Percentiles rank a stretch among this genome's conserved stretches.
phyloP scores from a whole-genome alignment of 2,329 filamentous ascomycete genomes.

The Aspergillus thermomutatus region DNA sequence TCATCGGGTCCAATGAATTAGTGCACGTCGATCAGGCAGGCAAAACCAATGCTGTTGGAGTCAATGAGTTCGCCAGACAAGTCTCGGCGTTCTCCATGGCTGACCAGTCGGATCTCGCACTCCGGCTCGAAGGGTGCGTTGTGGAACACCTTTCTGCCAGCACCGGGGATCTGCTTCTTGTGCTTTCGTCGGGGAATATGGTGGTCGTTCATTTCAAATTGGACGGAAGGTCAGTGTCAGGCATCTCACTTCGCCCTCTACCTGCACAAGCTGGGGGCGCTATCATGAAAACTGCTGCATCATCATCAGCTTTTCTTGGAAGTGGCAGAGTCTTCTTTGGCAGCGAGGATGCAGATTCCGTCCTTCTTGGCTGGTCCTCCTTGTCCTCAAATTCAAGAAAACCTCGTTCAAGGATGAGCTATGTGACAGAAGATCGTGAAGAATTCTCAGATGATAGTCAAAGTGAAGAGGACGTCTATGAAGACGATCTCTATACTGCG shows the following conservation, averaged over 20 bases:
- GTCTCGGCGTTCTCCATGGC: slow-evolving; percentile 78
- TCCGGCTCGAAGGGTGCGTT: slow-evolving; percentile 77
- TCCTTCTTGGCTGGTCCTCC: slow-evolving; percentile 75
- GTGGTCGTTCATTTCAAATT: slow-evolving; percentile 77
- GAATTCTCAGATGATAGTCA: slow-evolving; percentile 60
- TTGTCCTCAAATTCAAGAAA: slow-evolving; percentile 61
- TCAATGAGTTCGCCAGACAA: slow-evolving; percentile 84
- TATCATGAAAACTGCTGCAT: slow-evolving; percentile 60
- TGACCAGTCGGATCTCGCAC: slow-evolving; percentile 76
- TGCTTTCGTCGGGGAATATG: slow-evolving; percentile 71
- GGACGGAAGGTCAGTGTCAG: slow-evolving; percentile 87
- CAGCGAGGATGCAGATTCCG: slow-evolving; percentile 77
- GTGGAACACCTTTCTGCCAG: slow-evolving; percentile 74
- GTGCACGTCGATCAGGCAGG: slow-evolving; percentile 96
- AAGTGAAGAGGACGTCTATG: slow-evolving; percentile 58
- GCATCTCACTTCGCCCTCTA: slow-evolving; percentile 69
- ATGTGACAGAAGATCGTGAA: slow-evolving; percentile 47
- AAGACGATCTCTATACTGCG: slow-evolving; percentile 49
- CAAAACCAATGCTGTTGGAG: slow-evolving; percentile 85
- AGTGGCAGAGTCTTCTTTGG: slow-evolving; percentile 75
- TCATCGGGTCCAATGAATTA: slow-evolving; percentile 84
- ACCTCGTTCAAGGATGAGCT: slow-evolving; percentile 55
- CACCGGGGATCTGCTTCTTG: slow-evolving; percentile 78
- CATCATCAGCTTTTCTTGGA: slow-evolving; percentile 67
- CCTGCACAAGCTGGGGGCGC: slow-evolving; percentile 60